Base-by-base conservation (phyloP, 208 protist genomes). In the Acanthamoeba polyphaga region DNA sequence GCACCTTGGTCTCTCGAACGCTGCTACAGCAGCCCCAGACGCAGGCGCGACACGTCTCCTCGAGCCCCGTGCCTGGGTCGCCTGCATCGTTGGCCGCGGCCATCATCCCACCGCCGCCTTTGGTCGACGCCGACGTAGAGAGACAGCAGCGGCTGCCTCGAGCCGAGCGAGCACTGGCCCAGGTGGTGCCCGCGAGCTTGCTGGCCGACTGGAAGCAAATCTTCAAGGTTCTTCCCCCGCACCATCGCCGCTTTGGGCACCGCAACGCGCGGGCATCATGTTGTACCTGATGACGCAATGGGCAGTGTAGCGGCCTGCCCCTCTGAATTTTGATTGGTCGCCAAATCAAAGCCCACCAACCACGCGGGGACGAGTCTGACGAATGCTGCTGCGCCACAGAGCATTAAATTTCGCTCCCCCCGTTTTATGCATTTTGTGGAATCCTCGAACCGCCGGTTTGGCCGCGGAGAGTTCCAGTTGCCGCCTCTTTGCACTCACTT, bases 21-120 rank as follows among this genome's bases (percentile, higher is more conserved):
- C 70, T 29, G 3, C 70, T 51, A 13, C 70, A 34, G 9, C 70
- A 34, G 38, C 70, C 70, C 38, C 29, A 80, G 29, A 29, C 24
- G 12, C 70, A 80, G 32, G 38, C 70, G 1, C 70, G 70, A 32
- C 70, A 80, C 70, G 70, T 80, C 70, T 80, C 70, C 17, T 80
- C 32, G 27, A 80, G 70, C 32, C 70, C 70, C 27, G 70, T 80
- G 70, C 70, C 70, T 5, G 43, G 43, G 43, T 49, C 43, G 6
- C 43, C 43, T 49, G 43, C 43, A 5, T 49, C 43, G 43, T 49
- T 49, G 43, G 38, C 70, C 70, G 9, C 70, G 17, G 15, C 70
- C 5, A 22, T n/a, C 32, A 32, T 80, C 34, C 49, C 12, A 1
- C 10, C 70, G 70, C 70, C 70, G 34, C 70, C 70, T 9, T 34